These are phyloP conservation scores for Mycena floridula DNA, from an alignment of 768 basidiomycete species.

Conservation along the genomic window DNA sequence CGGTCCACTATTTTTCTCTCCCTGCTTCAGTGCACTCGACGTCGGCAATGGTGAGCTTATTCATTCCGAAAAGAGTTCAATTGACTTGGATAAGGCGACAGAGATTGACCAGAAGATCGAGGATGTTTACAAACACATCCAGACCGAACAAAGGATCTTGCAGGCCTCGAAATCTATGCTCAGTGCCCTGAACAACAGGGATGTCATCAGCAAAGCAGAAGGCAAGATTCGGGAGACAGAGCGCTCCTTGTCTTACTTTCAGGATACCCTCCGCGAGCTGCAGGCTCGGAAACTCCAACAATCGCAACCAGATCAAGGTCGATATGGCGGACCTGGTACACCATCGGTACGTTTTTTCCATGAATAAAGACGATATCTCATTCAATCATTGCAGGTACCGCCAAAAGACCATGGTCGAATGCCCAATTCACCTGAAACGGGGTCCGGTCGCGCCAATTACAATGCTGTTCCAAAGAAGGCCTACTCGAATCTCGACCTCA, in stretches of 20 bases:
- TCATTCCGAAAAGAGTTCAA: neutral
- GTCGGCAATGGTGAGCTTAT: neutral
- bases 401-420: conserved; percentile 41
- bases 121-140: conserved; percentile 84
- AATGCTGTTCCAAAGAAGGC: conserved; percentile 51
- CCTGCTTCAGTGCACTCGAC: conserved; percentile 4
- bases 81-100: conserved; percentile 27
- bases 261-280: conserved; percentile 78
- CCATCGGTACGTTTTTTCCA: conserved; percentile 31
- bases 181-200: conserved; percentile 79
- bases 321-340: conserved; percentile 40
- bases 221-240: conserved; percentile 85
- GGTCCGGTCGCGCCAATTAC: conserved; percentile 28
- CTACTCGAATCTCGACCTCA: conserved; percentile 85
- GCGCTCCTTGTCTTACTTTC: conserved; percentile 79
- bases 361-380: neutral
- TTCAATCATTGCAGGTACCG: conserved; percentile 48
- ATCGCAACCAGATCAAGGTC: conserved; percentile 49
- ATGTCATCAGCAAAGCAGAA: conserved; percentile 77
- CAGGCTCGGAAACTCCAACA: conserved; percentile 69
- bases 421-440: conserved; percentile 33
- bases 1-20: conserved; percentile 4
- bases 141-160: conserved; percentile 89
- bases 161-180: conserved; percentile 76
- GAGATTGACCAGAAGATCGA: conserved; percentile 92